Evolutionary conservation across 495 filamentous ascomycete genomes (phyloP).

Genomic region (Letharia columbiana): DNA sequence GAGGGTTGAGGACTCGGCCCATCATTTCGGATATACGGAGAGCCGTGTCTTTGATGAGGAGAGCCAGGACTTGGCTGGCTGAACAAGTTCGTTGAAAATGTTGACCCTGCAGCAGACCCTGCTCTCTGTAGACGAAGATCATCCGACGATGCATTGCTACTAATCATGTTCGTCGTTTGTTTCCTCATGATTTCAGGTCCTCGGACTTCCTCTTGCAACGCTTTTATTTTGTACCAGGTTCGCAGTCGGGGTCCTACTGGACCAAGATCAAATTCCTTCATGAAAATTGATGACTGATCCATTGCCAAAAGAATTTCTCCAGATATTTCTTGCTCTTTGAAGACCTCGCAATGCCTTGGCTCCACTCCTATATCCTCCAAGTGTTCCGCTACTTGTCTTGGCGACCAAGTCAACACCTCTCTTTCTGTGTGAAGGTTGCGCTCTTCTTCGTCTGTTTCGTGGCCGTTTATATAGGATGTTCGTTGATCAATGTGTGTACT

Average conservation of each 20-base stretch:
- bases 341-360: conserved; percentile 78
- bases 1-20: conserved; percentile 17
- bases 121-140: conserved; percentile 36
- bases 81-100: conserved; percentile 28
- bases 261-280: conserved; percentile 93
- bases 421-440: conserved; percentile 46
- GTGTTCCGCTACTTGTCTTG: conserved; percentile 73
- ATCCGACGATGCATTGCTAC: conserved; percentile 29
- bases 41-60: conserved; percentile 6
- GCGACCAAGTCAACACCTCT: conserved; percentile 66
- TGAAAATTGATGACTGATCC: conserved; percentile 84
- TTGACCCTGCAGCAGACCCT: conserved; percentile 30
- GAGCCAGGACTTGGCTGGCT: conserved; percentile 24
- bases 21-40: conserved; percentile 14
- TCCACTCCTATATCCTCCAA: conserved; percentile 76
- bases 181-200: conserved; percentile 27
- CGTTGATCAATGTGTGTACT: conserved; percentile 69
- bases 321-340: conserved; percentile 90
- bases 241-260: conserved; percentile 79
- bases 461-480: conserved; percentile 80
- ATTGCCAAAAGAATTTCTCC: conserved; percentile 90
- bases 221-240: conserved; percentile 92
- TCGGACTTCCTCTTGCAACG: conserved; percentile 75
- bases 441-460: conserved; percentile 73
- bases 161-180: conserved; percentile 27